These are phyloP conservation scores for Sphagnum contortum DNA, from an alignment of 225 moss, liverwort and hornwort species.

Conservation along the genomic window DNA sequence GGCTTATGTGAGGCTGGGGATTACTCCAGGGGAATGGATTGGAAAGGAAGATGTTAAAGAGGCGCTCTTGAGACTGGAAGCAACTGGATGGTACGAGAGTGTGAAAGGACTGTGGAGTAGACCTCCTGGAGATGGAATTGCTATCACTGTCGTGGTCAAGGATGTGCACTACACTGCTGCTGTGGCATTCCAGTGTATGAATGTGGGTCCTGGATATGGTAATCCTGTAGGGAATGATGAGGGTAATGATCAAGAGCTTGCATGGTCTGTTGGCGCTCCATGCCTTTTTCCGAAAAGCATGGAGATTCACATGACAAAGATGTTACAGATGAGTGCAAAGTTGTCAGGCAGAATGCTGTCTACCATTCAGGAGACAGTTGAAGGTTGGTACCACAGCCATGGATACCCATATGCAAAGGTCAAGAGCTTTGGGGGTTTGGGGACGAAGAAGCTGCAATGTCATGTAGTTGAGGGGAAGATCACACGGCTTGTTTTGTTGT, in stretches of 20 bases:
- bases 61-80: constrained; percentile 19
- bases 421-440: constrained; percentile 20
- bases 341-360: constrained; percentile 19
- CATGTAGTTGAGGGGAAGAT: constrained; percentile 43
- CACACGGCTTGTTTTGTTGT: constrained; percentile 21
- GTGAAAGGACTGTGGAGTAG: constrained; percentile 18
- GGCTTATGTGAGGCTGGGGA: constrained; percentile 17
- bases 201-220: constrained; percentile 2
- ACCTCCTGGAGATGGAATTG: constrained; percentile 13
- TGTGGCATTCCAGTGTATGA: constrained; percentile 22
- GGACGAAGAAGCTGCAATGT: constrained; percentile 29
- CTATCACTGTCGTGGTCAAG: constrained; percentile 20
- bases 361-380: constrained; percentile 31
- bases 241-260: neutral
- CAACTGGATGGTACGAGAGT: constrained; percentile 45
- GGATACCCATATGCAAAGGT: constrained; percentile 43
- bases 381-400: constrained; percentile 38
- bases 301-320: constrained; percentile 16
- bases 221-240: constrained; percentile 1
- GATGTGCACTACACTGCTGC: constrained; percentile 13
- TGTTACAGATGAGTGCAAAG: constrained; percentile 16
- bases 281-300: constrained; percentile 29
- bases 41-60: constrained; percentile 21
- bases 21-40: constrained; percentile 19
- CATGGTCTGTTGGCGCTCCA: neutral